Conservation (phyloP, 2,329 filamentous ascomycete species). For the Lachnellula occidentalis region DNA sequence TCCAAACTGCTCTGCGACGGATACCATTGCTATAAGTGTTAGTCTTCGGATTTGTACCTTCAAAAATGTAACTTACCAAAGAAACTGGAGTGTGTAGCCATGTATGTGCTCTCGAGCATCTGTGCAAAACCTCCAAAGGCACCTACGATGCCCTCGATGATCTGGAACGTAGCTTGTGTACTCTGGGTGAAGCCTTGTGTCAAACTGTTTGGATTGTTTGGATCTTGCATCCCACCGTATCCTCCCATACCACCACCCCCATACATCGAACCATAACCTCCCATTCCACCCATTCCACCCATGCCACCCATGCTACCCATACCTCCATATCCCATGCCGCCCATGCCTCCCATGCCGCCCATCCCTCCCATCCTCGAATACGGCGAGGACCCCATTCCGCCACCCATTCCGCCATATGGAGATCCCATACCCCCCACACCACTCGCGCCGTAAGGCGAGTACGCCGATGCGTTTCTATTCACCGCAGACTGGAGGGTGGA, state of each 20-base stretch:
- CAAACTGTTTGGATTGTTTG: conserved; percentile 86
- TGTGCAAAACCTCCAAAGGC: conserved; percentile 97
- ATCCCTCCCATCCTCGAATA: conserved; percentile 39
- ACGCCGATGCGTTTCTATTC: conserved; percentile 82
- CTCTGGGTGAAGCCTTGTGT: conserved; percentile 94
- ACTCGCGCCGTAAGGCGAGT: conserved; percentile 57
- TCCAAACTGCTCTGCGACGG: conserved; percentile 94
- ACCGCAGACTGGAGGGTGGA: conserved; percentile 72
- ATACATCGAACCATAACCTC: conserved; percentile 35
- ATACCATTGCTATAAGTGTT: conserved; percentile 74
- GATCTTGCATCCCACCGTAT: conserved; percentile 49
- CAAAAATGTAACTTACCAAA: conserved; percentile 63
- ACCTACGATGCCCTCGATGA: conserved; percentile 94
- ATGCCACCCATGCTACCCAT: conserved; percentile 33
- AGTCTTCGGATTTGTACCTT: conserved; percentile 9
- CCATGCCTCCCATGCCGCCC: conserved; percentile 34
- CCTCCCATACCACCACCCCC: conserved; percentile 42
- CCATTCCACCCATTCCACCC: conserved; percentile 34
- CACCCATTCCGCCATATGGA: conserved; percentile 31
- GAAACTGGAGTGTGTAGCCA: conserved; percentile 98
- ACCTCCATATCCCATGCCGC: conserved; percentile 29
- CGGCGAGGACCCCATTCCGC: conserved; percentile 39
- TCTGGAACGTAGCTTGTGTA: conserved; percentile 94
- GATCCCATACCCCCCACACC: conserved; percentile 29
- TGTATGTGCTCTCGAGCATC: conserved; percentile 99